Evolutionary conservation across 768 basidiomycete genomes (phyloP).

Genomic region (Krasilnikovozyma curviuscula): DNA sequence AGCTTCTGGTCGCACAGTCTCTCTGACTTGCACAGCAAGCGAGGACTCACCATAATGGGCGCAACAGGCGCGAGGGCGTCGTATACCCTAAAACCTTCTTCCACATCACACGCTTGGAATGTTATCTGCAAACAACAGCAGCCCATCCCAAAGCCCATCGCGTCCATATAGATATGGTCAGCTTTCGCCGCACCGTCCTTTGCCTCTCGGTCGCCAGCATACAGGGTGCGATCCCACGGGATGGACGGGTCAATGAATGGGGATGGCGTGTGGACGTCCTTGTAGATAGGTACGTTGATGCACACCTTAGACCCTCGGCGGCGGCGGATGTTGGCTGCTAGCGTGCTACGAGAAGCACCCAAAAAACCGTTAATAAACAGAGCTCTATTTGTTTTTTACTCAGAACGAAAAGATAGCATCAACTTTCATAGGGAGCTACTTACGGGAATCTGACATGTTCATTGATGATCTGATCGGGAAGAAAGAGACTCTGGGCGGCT

Average conservation of each 20-base stretch:
- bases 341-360: conserved; percentile 44
- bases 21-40: neutral
- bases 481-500: conserved; percentile 81
- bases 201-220: conserved; percentile 74
- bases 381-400: too few species aligned
- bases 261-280: conserved; percentile 66
- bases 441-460: conserved; percentile 96
- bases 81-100: conserved; percentile 79
- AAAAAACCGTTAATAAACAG: too few species aligned
- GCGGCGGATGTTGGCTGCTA: conserved; percentile 88
- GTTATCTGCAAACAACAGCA: conserved; percentile 95
- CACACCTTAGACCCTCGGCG: conserved; percentile 83
- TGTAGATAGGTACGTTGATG: conserved; percentile 82
- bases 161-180: conserved; percentile 93
- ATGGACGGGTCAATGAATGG: conserved; percentile 88
- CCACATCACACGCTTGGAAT: conserved; percentile 87
- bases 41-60: conserved; percentile 64
- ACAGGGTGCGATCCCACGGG: conserved; percentile 64
- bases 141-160: conserved; percentile 99
- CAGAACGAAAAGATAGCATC: too few species aligned
- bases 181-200: conserved; percentile 68
- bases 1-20: neutral
- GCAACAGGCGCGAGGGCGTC: conserved; percentile 90
- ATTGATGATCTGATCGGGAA: conserved; percentile 89
- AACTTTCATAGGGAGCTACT: too few species aligned